These are phyloP conservation scores for Phytophthora rubi DNA, from an alignment of 352 stramenopile genomes.

Conservation along the genomic window DNA sequence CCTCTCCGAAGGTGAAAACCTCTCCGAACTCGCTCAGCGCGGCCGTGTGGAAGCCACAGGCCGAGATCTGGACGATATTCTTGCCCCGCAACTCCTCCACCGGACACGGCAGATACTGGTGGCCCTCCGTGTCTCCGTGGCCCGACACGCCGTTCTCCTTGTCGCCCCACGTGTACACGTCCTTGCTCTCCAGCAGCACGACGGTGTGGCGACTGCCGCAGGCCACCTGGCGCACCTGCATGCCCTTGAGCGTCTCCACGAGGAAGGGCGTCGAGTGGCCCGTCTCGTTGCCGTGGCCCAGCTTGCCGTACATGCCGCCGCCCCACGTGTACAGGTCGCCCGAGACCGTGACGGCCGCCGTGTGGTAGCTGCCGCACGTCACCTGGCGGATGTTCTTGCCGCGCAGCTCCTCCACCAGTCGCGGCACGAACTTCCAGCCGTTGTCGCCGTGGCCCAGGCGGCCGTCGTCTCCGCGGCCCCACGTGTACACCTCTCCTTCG, in stretches of 20 bases:
- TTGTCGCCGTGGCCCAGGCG: constrained; percentile 94
- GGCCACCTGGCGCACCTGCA: constrained; percentile 92
- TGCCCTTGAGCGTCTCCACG: constrained; percentile 93
- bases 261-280: constrained; percentile 93
- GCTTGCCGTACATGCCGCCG: constrained; percentile 96
- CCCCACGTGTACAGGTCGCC: constrained; percentile 95
- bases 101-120: constrained; percentile 94
- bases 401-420: constrained; percentile 90
- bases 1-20: constrained; percentile 94
- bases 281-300: constrained; percentile 93
- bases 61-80: constrained; percentile 89
- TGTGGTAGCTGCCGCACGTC: constrained; percentile 97
- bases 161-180: constrained; percentile 96
- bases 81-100: constrained; percentile 91
- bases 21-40: constrained; percentile 86
- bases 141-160: constrained; percentile 96
- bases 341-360: constrained; percentile 93
- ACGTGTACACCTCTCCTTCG: constrained; percentile 90
- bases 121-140: constrained; percentile 94
- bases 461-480: constrained; percentile 89
- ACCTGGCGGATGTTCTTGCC: constrained; percentile 93
- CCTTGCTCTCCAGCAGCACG: constrained; percentile 86
- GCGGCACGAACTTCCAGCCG: constrained; percentile 97
- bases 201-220: constrained; percentile 96
- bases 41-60: constrained; percentile 88